Base-by-base conservation (phyloP, 352 stramenopile genomes). In the Phytopythium mirpurense region DNA sequence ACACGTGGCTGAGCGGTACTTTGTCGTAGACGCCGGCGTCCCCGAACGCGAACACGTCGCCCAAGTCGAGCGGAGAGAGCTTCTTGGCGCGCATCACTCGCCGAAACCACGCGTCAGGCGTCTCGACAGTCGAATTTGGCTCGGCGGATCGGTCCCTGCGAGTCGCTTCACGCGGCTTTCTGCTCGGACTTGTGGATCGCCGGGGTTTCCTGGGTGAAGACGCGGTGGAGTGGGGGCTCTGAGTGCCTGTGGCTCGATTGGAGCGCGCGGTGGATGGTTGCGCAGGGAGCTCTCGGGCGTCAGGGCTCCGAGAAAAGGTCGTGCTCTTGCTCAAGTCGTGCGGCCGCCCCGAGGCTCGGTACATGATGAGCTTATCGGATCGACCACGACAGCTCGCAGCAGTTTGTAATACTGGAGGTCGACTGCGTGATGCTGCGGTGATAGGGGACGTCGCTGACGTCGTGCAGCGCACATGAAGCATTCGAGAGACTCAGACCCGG, bases 51-150 rank as follows among this genome's bases (percentile, higher is more conserved):
- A 88, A 83, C 5, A 60, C 18, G 14, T 88, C 78, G 36, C 63
- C 82, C 23, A 88, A 37, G 60, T 88, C 74, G 0, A 85, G 57
- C 8, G 74, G 72, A 3, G 70, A 83, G 4, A 88, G 35, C 40
- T 73, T 54, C 29, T 73, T 78, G 6, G 34, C 26, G 21, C 51
- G 37, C 47, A 88, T 62, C 18, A 88, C 60, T 16, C 67, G 72
- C n/a, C 77, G 66, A 35, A 88, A 85, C 70, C 74, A 86, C 12
- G 59, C 58, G 19, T 82, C 67, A 0, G 72, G 72, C 0, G 59
- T 70, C 46, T 82, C 73, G 12, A 27, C 44, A 16, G 24, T 18
- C 5, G 5, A 15, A 34, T 47, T 57, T 16, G 34, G n/a, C 4
- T 0, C 14, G 8, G 5, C 24, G 15, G 26, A 23, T 24, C 27